These are phyloP conservation scores for Cryptosporidium sp. DNA, from an alignment of 169 alveolate genomes.

Conservation along the genomic window DNA sequence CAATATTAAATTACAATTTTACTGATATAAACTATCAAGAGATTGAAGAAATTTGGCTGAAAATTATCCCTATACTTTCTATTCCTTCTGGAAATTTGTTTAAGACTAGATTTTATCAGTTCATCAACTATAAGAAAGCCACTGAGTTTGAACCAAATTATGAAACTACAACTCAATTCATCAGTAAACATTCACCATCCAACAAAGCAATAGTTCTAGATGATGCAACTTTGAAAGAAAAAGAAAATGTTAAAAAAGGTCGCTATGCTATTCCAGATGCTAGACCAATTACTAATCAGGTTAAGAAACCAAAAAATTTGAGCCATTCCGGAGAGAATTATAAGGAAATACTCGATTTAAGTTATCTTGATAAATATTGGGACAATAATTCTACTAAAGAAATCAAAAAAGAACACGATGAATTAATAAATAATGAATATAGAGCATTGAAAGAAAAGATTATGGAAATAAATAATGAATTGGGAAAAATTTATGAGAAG, in stretches of 20 bases:
- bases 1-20: slow-evolving; percentile 5
- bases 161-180: background rate
- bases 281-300: background rate
- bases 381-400: background rate
- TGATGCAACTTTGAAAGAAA: background rate
- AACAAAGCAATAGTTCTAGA: slow-evolving; percentile 3
- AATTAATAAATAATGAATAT: slow-evolving; percentile 5
- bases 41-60: slow-evolving; percentile 34
- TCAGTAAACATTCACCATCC: background rate
- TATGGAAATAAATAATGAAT: background rate
- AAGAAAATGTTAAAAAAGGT: background rate
- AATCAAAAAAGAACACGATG: background rate
- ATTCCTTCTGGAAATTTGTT: slow-evolving; percentile 39
- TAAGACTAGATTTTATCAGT: slow-evolving; percentile 30
- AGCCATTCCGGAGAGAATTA: background rate
- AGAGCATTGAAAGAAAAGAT: slow-evolving; percentile 24
- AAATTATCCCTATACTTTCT: slow-evolving; percentile 24
- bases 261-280: slow-evolving; percentile 12
- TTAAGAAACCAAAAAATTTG: slow-evolving; percentile 32
- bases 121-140: slow-evolving; percentile 3
- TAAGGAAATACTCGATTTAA: slow-evolving; percentile 7
- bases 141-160: background rate
- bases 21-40: background rate
- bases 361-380: slow-evolving; percentile 26
- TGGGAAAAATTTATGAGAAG: background rate